Evolutionary conservation across 208 protist genomes (phyloP).

Genomic region (Trypanosoma grayi): DNA sequence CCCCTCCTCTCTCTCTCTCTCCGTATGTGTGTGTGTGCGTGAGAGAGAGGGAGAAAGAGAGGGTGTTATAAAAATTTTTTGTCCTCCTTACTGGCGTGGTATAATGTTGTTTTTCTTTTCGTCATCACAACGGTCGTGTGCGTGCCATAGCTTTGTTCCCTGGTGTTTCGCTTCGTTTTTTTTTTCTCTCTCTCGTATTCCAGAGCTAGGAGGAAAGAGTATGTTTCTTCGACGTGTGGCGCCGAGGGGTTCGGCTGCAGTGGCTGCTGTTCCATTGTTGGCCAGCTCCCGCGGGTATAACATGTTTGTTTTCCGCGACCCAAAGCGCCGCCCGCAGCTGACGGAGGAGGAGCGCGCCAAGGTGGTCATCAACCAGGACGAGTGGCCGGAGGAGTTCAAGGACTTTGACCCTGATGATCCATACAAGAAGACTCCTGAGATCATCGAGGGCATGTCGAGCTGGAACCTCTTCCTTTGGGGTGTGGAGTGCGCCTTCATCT

Average conservation of each 20-base stretch:
- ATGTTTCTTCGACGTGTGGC: slow-evolving; percentile 69
- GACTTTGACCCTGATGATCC: slow-evolving; percentile 91
- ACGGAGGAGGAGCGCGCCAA: slow-evolving; percentile 83
- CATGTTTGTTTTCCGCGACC: slow-evolving; percentile 86
- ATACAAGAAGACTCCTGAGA: slow-evolving; percentile 88
- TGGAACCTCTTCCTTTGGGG: slow-evolving; percentile 90
- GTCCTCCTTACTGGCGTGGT: background rate
- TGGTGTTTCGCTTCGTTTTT: slow-evolving; percentile 1
- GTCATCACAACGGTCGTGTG: background rate
- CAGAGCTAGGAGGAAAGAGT: background rate
- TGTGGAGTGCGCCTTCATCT: slow-evolving; percentile 86
- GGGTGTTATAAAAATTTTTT: slow-evolving; percentile 1
- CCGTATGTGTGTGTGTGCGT: too few species aligned
- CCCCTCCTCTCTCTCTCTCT: too few species aligned
- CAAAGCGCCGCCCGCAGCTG: slow-evolving; percentile 86
- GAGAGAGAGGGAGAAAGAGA: background rate
- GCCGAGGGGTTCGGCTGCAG: slow-evolving; percentile 34
- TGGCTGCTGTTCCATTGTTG: slow-evolving; percentile 38
- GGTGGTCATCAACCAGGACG: slow-evolving; percentile 84
- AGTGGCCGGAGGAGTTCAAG: slow-evolving; percentile 90
- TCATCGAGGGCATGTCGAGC: slow-evolving; percentile 86
- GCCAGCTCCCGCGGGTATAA: slow-evolving; percentile 71
- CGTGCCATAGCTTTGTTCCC: background rate
- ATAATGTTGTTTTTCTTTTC: background rate
- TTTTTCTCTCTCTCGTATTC: slow-evolving; percentile 11